Conservation (phyloP, 2,329 filamentous ascomycete species). For the Exserohilum turcica region DNA sequence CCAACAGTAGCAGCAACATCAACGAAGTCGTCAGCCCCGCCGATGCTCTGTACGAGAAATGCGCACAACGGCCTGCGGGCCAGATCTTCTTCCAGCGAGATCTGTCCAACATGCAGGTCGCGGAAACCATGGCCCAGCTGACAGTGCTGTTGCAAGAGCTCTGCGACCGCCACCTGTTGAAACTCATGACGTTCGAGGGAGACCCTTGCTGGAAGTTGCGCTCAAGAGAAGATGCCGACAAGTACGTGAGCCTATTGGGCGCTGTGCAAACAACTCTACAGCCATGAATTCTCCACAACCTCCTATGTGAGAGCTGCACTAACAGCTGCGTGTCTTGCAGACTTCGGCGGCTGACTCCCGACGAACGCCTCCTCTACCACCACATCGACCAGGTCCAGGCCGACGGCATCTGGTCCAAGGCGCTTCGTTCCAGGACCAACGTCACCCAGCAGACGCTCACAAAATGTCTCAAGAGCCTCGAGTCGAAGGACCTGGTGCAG, state of each 20-base stretch:
- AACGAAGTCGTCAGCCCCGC: slow-evolving; percentile 24
- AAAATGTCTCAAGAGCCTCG: slow-evolving; percentile 81
- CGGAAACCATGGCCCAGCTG: slow-evolving; percentile 42
- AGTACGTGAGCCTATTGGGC: slow-evolving; percentile 29
- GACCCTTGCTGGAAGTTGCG: slow-evolving; percentile 47
- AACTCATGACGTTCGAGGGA: slow-evolving; percentile 44
- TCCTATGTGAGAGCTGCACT: slow-evolving; percentile 6
- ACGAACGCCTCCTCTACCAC: slow-evolving; percentile 86
- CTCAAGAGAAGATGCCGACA: slow-evolving; percentile 43
- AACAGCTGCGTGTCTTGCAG: slow-evolving; percentile 23
- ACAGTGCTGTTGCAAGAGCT: slow-evolving; percentile 41
- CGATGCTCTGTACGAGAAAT: slow-evolving; percentile 48
- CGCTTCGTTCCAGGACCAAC: slow-evolving; percentile 77
- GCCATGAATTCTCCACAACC: neutral
- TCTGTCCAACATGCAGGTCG: slow-evolving; percentile 45
- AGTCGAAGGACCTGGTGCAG: slow-evolving; percentile 80
- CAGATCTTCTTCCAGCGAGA: slow-evolving; percentile 50
- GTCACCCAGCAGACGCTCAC: slow-evolving; percentile 84
- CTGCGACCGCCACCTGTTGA: slow-evolving; percentile 45
- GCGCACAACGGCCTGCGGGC: slow-evolving; percentile 40
- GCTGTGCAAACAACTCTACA: neutral
- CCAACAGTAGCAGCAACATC: slow-evolving; percentile 9
- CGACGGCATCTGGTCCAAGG: slow-evolving; percentile 90
- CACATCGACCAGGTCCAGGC: slow-evolving; percentile 84
- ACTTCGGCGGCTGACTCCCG: slow-evolving; percentile 57